These are phyloP conservation scores for Trichophyton equinum DNA, from an alignment of 2,329 filamentous ascomycete species.

Conservation along the genomic window DNA sequence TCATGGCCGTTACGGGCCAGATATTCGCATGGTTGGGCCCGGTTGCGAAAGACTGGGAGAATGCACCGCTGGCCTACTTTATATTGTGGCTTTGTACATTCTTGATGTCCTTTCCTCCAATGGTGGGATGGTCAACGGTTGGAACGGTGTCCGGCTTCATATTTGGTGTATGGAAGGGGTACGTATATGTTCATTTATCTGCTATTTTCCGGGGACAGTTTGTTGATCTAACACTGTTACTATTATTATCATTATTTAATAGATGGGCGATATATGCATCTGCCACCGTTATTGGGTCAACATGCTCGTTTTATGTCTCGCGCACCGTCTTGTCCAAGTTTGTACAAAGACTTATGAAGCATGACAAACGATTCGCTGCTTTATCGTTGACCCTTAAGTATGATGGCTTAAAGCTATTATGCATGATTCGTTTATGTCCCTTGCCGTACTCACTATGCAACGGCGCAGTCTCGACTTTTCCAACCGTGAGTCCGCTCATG, in stretches of 20 bases:
- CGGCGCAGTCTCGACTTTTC: constrained; percentile 86
- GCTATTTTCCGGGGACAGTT: constrained; percentile 35
- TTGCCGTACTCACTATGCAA: constrained; percentile 89
- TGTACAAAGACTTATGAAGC: constrained; percentile 66
- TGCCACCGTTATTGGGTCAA: constrained; percentile 66
- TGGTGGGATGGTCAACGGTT: constrained; percentile 76
- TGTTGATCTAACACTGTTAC: constrained; percentile 44
- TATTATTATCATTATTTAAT: constrained; percentile 5
- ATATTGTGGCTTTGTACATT: constrained; percentile 67
- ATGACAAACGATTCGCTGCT: constrained; percentile 78
- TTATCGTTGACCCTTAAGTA: constrained; percentile 76
- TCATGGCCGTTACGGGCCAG: constrained; percentile 63
- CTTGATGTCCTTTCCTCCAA: constrained; percentile 66
- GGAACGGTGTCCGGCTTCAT: constrained; percentile 58
- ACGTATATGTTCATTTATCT: constrained; percentile 27
- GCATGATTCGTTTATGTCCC: constrained; percentile 85
- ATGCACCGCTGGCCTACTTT: constrained; percentile 56
- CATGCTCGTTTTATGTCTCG: constrained; percentile 66
- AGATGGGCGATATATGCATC: constrained; percentile 76
- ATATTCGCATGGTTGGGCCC: constrained; percentile 68
- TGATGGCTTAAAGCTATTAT: constrained; percentile 77
- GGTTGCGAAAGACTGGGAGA: constrained; percentile 63
- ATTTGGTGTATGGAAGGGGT: constrained; percentile 59
- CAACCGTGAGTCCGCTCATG: constrained; percentile 61
- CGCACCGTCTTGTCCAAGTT: constrained; percentile 66